Conservation (phyloP, 441 rosid species). For the Jatropha podagrica region DNA sequence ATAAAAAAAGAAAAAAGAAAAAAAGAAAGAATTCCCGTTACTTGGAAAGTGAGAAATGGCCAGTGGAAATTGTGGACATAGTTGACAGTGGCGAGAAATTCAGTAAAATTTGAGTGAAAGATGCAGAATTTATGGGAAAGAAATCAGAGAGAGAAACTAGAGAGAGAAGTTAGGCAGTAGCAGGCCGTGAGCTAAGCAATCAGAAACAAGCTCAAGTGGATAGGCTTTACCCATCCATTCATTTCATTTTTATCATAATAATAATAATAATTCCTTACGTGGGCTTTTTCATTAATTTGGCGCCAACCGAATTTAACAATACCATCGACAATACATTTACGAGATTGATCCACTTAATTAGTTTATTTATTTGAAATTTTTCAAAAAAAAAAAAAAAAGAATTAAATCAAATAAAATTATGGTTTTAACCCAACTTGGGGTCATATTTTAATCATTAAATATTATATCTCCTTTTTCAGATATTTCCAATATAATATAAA, state of each 20-base stretch:
- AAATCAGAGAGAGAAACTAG: background rate
- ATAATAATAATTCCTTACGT: background rate
- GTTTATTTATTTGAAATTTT: no score
- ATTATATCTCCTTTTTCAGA: background rate
- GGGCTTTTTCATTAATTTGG: constrained; percentile 32
- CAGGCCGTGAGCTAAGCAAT: constrained; percentile 19
- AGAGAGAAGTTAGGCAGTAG: background rate
- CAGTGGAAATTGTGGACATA: background rate
- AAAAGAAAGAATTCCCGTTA: background rate
- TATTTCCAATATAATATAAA: no score
- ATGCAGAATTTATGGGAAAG: background rate
- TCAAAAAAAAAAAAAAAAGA: no score
- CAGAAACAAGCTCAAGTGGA: constrained; percentile 32
- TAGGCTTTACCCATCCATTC: constrained; percentile 30
- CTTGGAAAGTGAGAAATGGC: background rate
- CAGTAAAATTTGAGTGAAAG: background rate
- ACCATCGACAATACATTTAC: background rate
- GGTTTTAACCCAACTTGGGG: background rate
- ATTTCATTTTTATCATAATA: background rate
- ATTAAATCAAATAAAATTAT: no score
- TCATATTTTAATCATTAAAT: no score
- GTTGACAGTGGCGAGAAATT: background rate
- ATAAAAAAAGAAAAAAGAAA: background rate
- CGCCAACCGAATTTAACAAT: constrained; percentile 44
- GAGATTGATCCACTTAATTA: no score